Conservation (phyloP, 371 early-diverging fungal species). For the Apophysomyces elegans region DNA sequence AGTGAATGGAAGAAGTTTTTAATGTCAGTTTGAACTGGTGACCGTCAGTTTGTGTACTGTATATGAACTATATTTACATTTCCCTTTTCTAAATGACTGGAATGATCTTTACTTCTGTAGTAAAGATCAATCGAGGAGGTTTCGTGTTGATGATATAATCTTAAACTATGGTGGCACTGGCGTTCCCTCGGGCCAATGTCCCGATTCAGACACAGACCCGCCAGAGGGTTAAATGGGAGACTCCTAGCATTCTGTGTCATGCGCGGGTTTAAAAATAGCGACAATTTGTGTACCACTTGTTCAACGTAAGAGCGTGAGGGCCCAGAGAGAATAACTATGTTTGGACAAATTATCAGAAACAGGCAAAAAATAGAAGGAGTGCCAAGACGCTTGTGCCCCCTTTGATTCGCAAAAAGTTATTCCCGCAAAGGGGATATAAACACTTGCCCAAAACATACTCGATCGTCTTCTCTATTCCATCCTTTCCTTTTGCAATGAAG, state of each 20-base stretch:
- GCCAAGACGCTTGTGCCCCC: slow-evolving; percentile 10
- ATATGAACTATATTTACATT: neutral
- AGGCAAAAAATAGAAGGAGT: slow-evolving; percentile 9
- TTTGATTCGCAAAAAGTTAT: slow-evolving; percentile 1
- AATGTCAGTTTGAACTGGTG: no score
- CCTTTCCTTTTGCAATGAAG: slow-evolving; percentile 7
- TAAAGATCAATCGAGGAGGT: neutral
- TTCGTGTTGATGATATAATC: neutral
- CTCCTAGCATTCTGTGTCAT: slow-evolving; percentile 3
- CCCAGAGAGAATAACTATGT: slow-evolving; percentile 5
- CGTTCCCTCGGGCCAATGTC: neutral
- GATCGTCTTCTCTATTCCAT: neutral
- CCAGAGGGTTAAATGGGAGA: neutral
- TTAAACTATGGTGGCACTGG: neutral
- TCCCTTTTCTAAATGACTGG: neutral
- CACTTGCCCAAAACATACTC: neutral
- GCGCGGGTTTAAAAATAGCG: slow-evolving; percentile 7
- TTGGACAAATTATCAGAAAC: slow-evolving; percentile 11
- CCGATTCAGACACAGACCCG: neutral
- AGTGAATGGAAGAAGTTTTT: no score
- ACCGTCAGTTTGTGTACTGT: no score
- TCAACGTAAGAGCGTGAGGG: slow-evolving; percentile 1
- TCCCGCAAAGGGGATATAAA: slow-evolving; percentile 1
- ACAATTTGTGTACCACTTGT: slow-evolving; percentile 5
- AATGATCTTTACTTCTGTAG: neutral